Evolutionary conservation across 345 rosid genomes (phyloP), one percentile per base, ranked within the genome.

Genomic region (Syzygium jambos): DNA sequence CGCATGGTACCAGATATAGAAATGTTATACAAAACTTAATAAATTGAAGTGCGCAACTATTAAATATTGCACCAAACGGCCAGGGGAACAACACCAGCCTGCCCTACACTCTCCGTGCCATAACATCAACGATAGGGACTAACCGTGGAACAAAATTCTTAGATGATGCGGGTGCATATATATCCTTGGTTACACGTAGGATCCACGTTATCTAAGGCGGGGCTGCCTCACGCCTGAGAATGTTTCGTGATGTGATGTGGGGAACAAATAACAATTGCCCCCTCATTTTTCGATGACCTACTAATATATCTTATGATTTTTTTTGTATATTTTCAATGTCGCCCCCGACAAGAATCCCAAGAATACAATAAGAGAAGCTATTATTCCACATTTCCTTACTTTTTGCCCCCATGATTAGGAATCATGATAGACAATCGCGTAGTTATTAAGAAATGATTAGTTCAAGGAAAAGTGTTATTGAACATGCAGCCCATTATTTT

Each of bases 321-420:
- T 61, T 51, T 51, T 51, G 73, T 61, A 13, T n/a, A 61, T n/a
- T 5, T 61, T 61, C 73, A n/a, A 61, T 61, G n/a, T 61, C 34
- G 19, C 73, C 73, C 34, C 73, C 17, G 34, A 61, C 34, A 13
- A n/a, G 73, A n/a, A 6, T 61, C 73, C 73, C 34, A 61, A 1
- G 34, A 29, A n/a, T n/a, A n/a, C 34, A 5, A 1, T 19, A 1
- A 61, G 5, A 61, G 73, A n/a, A n/a, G 0, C 38, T 2, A 0
- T 14, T 61, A 61, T n/a, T 61, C 34, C 38, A 4, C 73, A 61
- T 61, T 61, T n/a, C 73, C 73, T n/a, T 61, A 14, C 73, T 61
- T 61, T 61, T n/a, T 2, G 34, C 73, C 73, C 73, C 38, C 73
- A 1, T 61, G 73, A 61, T 61, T 61, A 3, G 15, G 73, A 61